A percentile compares a stretch with the other conserved stretches of the same genome.
Conservation (phyloP, 768 basidiomycete species). For the Tylopilus rubrobrunneus region DNA sequence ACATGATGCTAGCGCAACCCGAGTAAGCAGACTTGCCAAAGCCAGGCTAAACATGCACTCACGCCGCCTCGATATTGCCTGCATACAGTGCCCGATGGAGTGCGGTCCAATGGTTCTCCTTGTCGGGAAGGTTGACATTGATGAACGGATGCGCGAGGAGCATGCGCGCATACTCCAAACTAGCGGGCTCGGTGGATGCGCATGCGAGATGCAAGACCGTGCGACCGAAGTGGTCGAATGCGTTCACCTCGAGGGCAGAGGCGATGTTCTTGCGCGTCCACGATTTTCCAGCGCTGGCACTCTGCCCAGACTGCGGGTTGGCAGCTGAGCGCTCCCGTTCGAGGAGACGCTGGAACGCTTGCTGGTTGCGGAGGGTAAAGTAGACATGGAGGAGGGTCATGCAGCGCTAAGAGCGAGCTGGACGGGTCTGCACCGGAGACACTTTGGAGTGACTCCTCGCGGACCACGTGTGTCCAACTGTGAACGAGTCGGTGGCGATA, state of each 20-base stretch:
- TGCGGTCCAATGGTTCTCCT: constrained; percentile 88
- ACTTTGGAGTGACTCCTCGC: constrained; percentile 21
- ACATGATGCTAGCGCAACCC: constrained; percentile 50
- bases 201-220: constrained; percentile 84
- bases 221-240: constrained; percentile 65
- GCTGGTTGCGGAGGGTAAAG: constrained; percentile 66
- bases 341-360: constrained; percentile 73
- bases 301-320: constrained; percentile 23
- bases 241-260: constrained; percentile 57
- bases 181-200: constrained; percentile 51
- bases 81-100: constrained; percentile 83
- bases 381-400: constrained; percentile 82
- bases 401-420: constrained; percentile 30
- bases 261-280: constrained; percentile 48
- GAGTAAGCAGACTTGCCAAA: constrained; percentile 15
- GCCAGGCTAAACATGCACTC: constrained; percentile 25
- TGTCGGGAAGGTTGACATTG: constrained; percentile 76
- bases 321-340: constrained; percentile 43
- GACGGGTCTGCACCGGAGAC: constrained; percentile 23
- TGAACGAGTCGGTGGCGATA: constrained; percentile 11
- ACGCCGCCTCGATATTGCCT: constrained; percentile 73
- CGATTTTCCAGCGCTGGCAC: constrained; percentile 52
- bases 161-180: constrained; percentile 72
- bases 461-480: constrained; percentile 21
- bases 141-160: constrained; percentile 72